Base-by-base conservation (phyloP, 1,284 basidiomycete genomes). In the Malassezia dermatis region DNA sequence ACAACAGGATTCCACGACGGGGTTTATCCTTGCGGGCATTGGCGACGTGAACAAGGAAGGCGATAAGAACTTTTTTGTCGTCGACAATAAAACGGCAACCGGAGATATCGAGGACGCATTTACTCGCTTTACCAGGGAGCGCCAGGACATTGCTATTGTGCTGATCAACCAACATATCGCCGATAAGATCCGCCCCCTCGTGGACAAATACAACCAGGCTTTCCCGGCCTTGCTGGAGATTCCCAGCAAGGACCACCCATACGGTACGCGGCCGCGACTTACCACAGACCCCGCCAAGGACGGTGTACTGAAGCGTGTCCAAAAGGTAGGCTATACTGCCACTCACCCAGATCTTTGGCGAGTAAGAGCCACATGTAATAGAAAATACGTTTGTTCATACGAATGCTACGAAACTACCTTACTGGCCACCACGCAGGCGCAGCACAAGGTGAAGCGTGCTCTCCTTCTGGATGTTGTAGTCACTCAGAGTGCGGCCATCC, bases 161-260 rank as follows among this genome's bases (percentile, higher is more conserved):
- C 62, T 74, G 8, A 74, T 74, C 61, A 74, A 70, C 53, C 71
- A 74, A 47, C 67, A 72, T 51, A 70, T 78, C 61, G 72, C 77
- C 63, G 94, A 98, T 78, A 89, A 88, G 80, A 99, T 99, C 67
- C 80, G 94, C 47, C 89, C 90, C 0, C 84, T 87, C 1, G 89
- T 98, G 15, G 94, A 99, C 77, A 84, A 85, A 65, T 98, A 98
- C 75, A 85, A 88, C 60, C 86, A 91, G 74, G 85, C 93, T 0
- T 99, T 99, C 79, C 94, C 94, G 21, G 89, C 94, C 0, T 77
- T 99, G 31, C 82, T 99, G 21, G 94, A 99, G 78, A 98, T 98
- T 62, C 94, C 94, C 17, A 88, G 86, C 50, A 93, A 93, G 75
- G 89, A 78, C 31, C 76, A 77, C 51, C 77, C 77, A 0, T 78